A percentile compares a stretch with the other conserved stretches of the same genome.
These are phyloP conservation scores for Blastocystis sp. DNA, from an alignment of 352 stramenopile genomes.

Conservation along the genomic window DNA sequence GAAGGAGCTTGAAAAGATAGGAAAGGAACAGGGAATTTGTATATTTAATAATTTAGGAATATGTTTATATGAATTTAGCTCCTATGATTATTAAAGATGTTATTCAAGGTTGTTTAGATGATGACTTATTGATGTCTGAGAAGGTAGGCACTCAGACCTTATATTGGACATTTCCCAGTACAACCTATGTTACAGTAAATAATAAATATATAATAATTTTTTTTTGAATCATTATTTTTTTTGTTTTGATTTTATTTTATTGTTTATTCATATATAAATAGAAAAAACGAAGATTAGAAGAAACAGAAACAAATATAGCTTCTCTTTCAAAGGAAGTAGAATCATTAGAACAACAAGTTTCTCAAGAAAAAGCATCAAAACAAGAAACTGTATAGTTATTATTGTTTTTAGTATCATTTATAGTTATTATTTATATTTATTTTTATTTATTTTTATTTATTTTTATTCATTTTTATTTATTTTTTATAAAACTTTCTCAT, in stretches of 20 bases:
- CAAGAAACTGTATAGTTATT: slow-evolving; percentile 12
- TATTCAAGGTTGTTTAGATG: slow-evolving; percentile 21
- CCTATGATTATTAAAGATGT: slow-evolving; percentile 30
- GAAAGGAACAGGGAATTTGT: slow-evolving; percentile 32
- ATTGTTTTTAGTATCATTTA: background rate
- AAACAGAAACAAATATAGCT: background rate
- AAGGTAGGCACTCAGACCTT: slow-evolving; percentile 23
- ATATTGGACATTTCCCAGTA: slow-evolving; percentile 23
- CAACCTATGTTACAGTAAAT: slow-evolving; percentile 12
- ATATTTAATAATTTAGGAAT: background rate
- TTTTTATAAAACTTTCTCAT: no score
- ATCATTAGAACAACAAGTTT: slow-evolving; percentile 2
- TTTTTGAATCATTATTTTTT: no score
- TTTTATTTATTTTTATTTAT: no score
- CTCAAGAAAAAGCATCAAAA: slow-evolving; percentile 14
- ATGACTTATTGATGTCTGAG: slow-evolving; percentile 31
- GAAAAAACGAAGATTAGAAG: slow-evolving; percentile 30
- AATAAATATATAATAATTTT: background rate
- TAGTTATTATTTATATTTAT: no score
- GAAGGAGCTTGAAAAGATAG: slow-evolving; percentile 26
- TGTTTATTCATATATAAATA: no score
- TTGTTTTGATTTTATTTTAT: no score
- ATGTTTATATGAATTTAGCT: slow-evolving; percentile 6
- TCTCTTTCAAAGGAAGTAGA: background rate
- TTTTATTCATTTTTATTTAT: no score